Percentiles rank a stretch among this genome's conserved stretches.
Conservation (phyloP, 495 filamentous ascomycete genomes). For the Xylaria longipes region DNA sequence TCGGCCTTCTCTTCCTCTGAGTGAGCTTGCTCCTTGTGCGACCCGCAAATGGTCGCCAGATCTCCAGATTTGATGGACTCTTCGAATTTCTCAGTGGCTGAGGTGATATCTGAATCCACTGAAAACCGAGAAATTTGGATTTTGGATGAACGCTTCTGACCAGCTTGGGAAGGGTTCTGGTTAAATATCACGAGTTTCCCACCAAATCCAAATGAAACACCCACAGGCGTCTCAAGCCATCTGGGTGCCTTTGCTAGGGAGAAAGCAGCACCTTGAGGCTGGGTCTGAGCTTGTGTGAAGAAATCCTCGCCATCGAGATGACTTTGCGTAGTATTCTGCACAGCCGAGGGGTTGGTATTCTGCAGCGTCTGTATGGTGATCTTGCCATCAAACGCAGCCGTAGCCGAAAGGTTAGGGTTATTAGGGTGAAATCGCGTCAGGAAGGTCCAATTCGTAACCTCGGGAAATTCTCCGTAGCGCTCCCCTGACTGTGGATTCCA, state of each 20-base stretch:
- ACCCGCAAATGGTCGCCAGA: constrained; percentile 78
- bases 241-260: constrained; percentile 84
- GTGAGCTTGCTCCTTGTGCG: constrained; percentile 71
- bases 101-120: constrained; percentile 84
- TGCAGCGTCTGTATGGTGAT: constrained; percentile 92
- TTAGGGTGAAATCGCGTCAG: constrained; percentile 92
- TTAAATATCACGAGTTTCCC: constrained; percentile 87
- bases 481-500: constrained; percentile 96
- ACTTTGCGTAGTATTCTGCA: constrained; percentile 59
- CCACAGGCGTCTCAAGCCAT: constrained; percentile 86
- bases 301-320: constrained; percentile 92
- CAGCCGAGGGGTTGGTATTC: constrained; percentile 75
- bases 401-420: constrained; percentile 89
- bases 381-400: constrained; percentile 95
- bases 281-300: constrained; percentile 89
- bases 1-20: constrained; percentile 92
- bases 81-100: constrained; percentile 86
- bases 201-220: constrained; percentile 94
- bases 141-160: constrained; percentile 70
- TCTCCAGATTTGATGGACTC: constrained; percentile 79
- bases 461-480: constrained; percentile 87
- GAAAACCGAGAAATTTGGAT: constrained; percentile 85
- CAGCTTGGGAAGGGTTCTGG: constrained; percentile 59
- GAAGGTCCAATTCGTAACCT: constrained; percentile 99
- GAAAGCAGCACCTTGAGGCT: constrained; percentile 88